A percentile compares a stretch with the other conserved stretches of the same genome.
Evolutionary conservation across 352 stramenopile genomes (phyloP).

Genomic region (Aphanomyces euteiches): DNA sequence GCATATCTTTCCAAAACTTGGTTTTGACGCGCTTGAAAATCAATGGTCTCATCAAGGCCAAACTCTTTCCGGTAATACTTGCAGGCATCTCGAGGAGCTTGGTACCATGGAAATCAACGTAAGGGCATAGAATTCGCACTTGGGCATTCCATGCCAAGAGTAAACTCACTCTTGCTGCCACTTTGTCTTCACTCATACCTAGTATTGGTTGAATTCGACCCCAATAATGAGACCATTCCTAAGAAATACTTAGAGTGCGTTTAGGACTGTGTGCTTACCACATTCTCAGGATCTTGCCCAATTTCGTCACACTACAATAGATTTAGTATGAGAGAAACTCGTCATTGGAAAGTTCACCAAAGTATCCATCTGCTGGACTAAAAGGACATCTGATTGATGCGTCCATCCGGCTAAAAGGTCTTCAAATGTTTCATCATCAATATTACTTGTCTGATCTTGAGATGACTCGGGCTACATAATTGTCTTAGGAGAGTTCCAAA

Average conservation of each 20-base stretch:
- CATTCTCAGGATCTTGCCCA: slow-evolving; percentile 22
- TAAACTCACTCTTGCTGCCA: slow-evolving; percentile 27
- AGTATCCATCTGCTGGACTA: slow-evolving; percentile 19
- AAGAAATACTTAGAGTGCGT: neutral
- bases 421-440: slow-evolving; percentile 13
- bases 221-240: slow-evolving; percentile 1
- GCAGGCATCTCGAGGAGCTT: neutral
- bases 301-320: slow-evolving; percentile 24
- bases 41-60: slow-evolving; percentile 4
- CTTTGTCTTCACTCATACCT: slow-evolving; percentile 1
- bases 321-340: slow-evolving; percentile 10
- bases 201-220: neutral
- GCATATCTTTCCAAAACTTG: slow-evolving; percentile 16
- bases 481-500: too few species aligned
- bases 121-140: slow-evolving; percentile 29
- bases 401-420: slow-evolving; percentile 5
- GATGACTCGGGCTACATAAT: neutral
- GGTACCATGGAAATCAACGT: slow-evolving; percentile 30
- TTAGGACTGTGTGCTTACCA: slow-evolving; percentile 3
- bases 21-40: slow-evolving; percentile 30
- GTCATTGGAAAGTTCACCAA: slow-evolving; percentile 15
- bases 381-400: neutral
- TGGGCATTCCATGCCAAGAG: slow-evolving; percentile 32
- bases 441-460: neutral
- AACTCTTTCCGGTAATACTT: neutral